Conservation (phyloP, 305 asterid genomes). For the Solanum chacoense region DNA sequence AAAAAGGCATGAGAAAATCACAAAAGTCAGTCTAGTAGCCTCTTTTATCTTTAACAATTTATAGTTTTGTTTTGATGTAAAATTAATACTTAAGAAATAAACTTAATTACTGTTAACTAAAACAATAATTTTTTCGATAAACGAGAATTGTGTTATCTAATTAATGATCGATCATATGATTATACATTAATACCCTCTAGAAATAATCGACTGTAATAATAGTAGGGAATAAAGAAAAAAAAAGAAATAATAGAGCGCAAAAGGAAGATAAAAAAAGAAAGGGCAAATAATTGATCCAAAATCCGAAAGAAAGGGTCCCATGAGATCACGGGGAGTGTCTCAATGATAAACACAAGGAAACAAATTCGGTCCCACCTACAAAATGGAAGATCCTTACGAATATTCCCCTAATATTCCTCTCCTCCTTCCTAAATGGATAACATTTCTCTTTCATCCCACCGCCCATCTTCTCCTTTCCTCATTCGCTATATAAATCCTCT, state of each 20-base stretch:
- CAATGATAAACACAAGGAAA: not conserved
- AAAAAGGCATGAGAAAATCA: not conserved
- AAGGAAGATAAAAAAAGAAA: not conserved
- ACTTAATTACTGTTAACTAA: not conserved
- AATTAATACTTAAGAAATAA: not conserved
- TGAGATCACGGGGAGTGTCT: not conserved
- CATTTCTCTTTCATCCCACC: not conserved
- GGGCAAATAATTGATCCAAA: not conserved
- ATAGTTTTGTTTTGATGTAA: not conserved
- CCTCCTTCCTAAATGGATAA: not conserved
- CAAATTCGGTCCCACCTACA: not conserved
- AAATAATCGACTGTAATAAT: not conserved
- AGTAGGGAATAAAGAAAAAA: not conserved
- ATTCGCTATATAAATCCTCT: not conserved
- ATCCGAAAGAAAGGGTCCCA: not conserved
- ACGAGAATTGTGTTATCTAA: not conserved
- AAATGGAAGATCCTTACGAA: conserved; percentile 17
- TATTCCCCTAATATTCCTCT: conserved; percentile 8
- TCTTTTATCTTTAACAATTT: not conserved
- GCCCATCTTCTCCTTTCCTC: not conserved
- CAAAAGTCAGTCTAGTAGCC: not conserved
- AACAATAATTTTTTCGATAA: not conserved
- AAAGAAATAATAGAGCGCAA: not conserved
- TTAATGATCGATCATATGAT: not conserved
- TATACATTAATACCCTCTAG: not conserved